Base-by-base conservation (phyloP, 768 basidiomycete genomes). In the Hygrocybe punicea region DNA sequence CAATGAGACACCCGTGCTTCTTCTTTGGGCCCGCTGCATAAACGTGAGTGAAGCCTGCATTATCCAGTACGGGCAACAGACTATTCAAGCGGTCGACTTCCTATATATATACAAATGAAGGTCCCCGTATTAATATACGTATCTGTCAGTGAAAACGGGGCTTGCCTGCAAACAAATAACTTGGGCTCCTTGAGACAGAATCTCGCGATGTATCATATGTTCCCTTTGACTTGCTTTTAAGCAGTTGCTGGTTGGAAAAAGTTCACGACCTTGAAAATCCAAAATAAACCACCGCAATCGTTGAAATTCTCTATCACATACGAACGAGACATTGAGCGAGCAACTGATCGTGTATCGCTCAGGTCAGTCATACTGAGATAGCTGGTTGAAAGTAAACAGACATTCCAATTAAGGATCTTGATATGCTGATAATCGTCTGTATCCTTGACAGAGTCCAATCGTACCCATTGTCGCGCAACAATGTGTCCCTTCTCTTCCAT, bases 171-270 rank as follows among this genome's bases (percentile, higher is more conserved):
- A 79, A 67, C 93, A 96, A 44, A 93, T 71, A 23, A 97, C 81
- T 69, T 95, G 91, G 2, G 89, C 84, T n/a, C 81, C 65, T 56
- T 88, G 82, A 2, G 80, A 79, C 14, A 82, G 70, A n/a, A 96
- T 78, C 69, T 97, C 95, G 49, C 78, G 75, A 57, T 84, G 80
- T 13, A 93, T 73, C 88, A 94, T 89, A 14, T 83, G 81, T 62
- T 84, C 83, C 59, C 94, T 78, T 67, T 88, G 84, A 19, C 65
- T 67, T 47, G 84, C 87, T 70, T 90, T 92, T 47, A 95, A 75
- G 65, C 91, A 93, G 65, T 90, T 84, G 62, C 89, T 91, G n/a
- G 79, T 84, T 1, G 92, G 91, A 63, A 93, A 93, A 53, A 93
- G 74, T 44, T 89, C 84, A 34, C 91, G 82, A 42, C 91, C 90